phyloP scores from a whole-genome alignment of 2,329 filamentous ascomycete species.

The Colletotrichum nymphaeae region DNA sequence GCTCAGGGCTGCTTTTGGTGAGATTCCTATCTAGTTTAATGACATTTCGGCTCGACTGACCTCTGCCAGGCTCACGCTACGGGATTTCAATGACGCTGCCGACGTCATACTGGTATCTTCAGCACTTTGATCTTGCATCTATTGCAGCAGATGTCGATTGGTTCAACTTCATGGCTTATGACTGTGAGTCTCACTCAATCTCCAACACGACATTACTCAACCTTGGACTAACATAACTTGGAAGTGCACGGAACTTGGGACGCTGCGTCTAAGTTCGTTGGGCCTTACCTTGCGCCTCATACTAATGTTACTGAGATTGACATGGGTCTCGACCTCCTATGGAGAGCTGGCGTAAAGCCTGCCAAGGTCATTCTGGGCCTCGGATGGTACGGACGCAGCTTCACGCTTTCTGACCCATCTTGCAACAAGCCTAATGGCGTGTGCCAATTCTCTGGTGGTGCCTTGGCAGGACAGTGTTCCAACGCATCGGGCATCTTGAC shows the following conservation, averaged over 20 bases:
- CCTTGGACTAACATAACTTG: background rate
- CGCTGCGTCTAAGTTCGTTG: constrained; percentile 27
- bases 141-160: constrained; percentile 46
- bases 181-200: background rate
- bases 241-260: constrained; percentile 43
- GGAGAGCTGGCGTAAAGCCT: constrained; percentile 55
- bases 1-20: constrained; percentile 7
- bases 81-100: constrained; percentile 42
- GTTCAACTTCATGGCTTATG: constrained; percentile 49
- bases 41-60: background rate
- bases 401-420: constrained; percentile 20
- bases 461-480: constrained; percentile 33
- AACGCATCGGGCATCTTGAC: constrained; percentile 38
- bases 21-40: background rate
- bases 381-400: constrained; percentile 53
- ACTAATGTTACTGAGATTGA: constrained; percentile 58
- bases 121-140: constrained; percentile 39
- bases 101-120: constrained; percentile 43
- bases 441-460: constrained; percentile 36
- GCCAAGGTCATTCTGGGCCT: constrained; percentile 54
- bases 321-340: constrained; percentile 55
- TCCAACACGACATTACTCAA: no score
- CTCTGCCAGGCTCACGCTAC: background rate
- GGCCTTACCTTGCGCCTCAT: background rate
- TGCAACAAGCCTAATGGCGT: constrained; percentile 37